Evolutionary conservation across 208 protist genomes (phyloP), one percentile per base, ranked within the genome.

Genomic region (Naegleria fowleri): DNA sequence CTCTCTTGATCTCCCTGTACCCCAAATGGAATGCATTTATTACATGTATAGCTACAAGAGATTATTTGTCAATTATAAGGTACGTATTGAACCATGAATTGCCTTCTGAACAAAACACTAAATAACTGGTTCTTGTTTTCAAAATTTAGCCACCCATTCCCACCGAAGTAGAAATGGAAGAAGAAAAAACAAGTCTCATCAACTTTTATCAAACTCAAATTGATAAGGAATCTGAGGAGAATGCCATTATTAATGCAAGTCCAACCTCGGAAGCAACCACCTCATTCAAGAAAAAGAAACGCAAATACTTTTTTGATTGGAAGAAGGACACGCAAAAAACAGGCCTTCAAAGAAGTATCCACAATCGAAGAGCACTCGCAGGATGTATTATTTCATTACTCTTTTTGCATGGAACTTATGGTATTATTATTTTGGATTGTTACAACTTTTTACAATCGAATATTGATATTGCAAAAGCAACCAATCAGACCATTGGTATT

Each of bases 171-270:
- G 55, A 67, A 67, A 29, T 67, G 11, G 19, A 67, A 67, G 55
- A 67, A 67, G 55, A 67, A 67, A 67, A 67, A 29, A 29, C 55
- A 22, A 67, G 55, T 67, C 55, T 67, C 55, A 67, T 67, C 22
- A 67, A 67, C 55, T 67, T 67, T 67, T 67, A 67, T 67, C 55
- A 67, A 67, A 67, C 55, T 67, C 55, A 67, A 67, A 67, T 67
- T 67, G 55, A 67, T 29, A 67, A 67, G 55, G 55, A 67, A 19
- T 29, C 11, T 67, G 55, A 67, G 19, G 43, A 48, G 43, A 48
- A 48, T n/a, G 15, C 9, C 22, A 29, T 67, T 2, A 67, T 29
- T 29, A 67, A 15, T 3, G 55, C 55, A 67, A 29, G 19, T 67
- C 55, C 55, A 67, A 29, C 22, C 11, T 67, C 55, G 3, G 55